Evolutionary conservation across 306 rosid species (phyloP).

Genomic region (Pachyrhizus erosus): DNA sequence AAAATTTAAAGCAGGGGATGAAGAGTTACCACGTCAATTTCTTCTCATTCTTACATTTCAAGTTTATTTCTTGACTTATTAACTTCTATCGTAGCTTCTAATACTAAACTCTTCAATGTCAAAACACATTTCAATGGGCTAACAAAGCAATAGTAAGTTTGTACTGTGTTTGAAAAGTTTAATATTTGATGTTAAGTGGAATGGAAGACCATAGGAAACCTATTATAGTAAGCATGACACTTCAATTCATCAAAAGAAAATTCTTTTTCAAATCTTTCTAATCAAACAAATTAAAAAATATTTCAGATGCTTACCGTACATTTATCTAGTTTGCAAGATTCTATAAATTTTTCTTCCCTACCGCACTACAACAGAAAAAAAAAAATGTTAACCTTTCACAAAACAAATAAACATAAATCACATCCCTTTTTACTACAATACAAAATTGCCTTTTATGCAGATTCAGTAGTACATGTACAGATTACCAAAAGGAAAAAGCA

Average conservation of each 20-base stretch:
- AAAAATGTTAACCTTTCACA: too few species aligned
- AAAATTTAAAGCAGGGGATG: not conserved
- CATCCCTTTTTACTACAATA: not conserved
- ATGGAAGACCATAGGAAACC: not conserved
- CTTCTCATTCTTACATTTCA: not conserved
- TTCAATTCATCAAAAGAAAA: not conserved
- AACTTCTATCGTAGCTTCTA: not conserved
- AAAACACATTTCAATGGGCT: not conserved
- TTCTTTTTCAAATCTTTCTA: not conserved
- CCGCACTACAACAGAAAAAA: not conserved
- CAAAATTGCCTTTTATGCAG: too few species aligned
- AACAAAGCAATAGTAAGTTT: not conserved
- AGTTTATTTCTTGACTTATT: not conserved
- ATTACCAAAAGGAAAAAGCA: not conserved
- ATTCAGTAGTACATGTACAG: too few species aligned
- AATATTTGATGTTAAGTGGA: not conserved
- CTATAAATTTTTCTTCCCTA: not conserved
- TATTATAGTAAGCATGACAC: not conserved
- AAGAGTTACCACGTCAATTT: not conserved
- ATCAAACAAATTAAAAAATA: too few species aligned
- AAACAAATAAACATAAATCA: too few species aligned
- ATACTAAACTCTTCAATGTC: not conserved
- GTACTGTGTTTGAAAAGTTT: not conserved
- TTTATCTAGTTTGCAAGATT: not conserved
- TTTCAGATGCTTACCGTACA: not conserved